phyloP scores from a whole-genome alignment of 495 filamentous ascomycete genomes.

The Xylaria curta region DNA sequence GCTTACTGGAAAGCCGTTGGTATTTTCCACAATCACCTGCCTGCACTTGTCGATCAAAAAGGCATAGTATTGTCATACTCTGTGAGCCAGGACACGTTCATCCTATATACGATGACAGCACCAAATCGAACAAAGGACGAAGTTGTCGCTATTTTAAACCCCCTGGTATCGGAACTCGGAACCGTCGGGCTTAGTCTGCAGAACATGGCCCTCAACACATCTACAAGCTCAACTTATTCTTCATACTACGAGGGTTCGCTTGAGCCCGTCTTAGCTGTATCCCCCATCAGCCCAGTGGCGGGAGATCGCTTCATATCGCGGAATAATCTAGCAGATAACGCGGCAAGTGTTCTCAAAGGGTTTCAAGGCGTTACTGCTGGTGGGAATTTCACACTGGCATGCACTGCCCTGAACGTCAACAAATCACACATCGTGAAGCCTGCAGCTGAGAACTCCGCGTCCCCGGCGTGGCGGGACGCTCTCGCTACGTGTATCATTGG shows the following conservation, averaged over 20 bases:
- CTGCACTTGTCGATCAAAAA: slow-evolving; percentile 28
- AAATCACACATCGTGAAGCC: slow-evolving; percentile 2
- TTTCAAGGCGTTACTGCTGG: neutral
- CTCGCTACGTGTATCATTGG: neutral
- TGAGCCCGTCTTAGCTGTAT: neutral
- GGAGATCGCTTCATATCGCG: neutral
- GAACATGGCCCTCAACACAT: neutral
- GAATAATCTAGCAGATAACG: neutral
- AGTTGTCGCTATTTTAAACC: neutral
- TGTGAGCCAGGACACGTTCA: neutral
- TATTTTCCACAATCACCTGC: slow-evolving; percentile 49
- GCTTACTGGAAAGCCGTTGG: slow-evolving; percentile 44
- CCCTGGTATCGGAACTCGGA: neutral
- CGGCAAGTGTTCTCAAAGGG: neutral
- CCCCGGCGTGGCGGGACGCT: slow-evolving; percentile 49
- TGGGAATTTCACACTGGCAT: neutral
- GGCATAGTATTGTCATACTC: neutral
- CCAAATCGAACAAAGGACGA: neutral
- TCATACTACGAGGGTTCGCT: neutral
- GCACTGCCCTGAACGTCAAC: neutral
- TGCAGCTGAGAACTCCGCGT: slow-evolving; percentile 33
- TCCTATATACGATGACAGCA: neutral
- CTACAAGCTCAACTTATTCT: neutral
- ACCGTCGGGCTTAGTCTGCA: neutral
- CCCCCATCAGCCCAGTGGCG: neutral